Base-by-base conservation (phyloP, 306 rosid species). In the Medicago arabica region DNA sequence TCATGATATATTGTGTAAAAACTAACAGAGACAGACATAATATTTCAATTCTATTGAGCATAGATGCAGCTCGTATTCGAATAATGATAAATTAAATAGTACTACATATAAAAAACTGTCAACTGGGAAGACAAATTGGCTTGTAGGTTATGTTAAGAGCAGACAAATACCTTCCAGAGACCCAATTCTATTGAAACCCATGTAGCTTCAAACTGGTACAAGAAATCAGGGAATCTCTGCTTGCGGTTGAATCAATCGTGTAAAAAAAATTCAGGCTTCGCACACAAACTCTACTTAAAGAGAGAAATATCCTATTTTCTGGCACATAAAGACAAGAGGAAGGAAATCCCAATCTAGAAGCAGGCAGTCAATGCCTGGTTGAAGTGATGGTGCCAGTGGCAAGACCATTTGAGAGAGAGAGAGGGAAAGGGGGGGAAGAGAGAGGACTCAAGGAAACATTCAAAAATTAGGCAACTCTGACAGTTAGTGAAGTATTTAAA, bases 161-260 rank as follows among this genome's bases (percentile, higher is more conserved):
- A 58, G 10, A 66, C 43, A 41, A 76, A 28, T 17, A 66, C 75
- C 80, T 67, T 41, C 21, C 38, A 47, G 57, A 43, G 44, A 77
- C 7, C 51, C 40, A 54, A 0, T 25, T 65, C 68, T 57, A 25
- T 13, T 25, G 19, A 41, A 67, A 23, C 54, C 57, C 17, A 6
- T 4, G 15, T n/a, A 9, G 14, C 59, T 41, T 54, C 36, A 34
- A 57, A 44, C 39, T 31, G 69, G 39, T 57, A 57, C 38, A 31
- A 68, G 39, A 17, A 41, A 77, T 14, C 54, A 39, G 38, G 40
- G 58, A 77, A 68, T 16, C 47, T 68, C 54, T n/a, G 34, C 60
- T 16, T 7, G 58, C 46, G 69, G 60, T 57, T 43, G 60, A 55
- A 77, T 43, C 78, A 41, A 51, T 40, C 5, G 15, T 31, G 67